phyloP scores from a whole-genome alignment of 305 asterid species.

The Euphrasia arctica region DNA sequence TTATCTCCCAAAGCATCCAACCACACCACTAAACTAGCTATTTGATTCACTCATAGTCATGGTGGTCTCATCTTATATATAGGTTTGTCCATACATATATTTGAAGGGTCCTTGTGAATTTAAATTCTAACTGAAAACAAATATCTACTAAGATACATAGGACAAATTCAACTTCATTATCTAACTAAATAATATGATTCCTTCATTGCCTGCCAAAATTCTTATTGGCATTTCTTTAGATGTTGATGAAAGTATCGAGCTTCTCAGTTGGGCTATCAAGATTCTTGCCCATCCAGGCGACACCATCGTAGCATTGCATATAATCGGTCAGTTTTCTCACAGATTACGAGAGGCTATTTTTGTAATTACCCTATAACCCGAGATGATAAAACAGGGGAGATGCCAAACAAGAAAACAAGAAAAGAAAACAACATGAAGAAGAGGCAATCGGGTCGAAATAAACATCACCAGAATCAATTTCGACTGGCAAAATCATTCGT shows the following conservation, averaged over 20 bases:
- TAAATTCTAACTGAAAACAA: conserved; percentile 24
- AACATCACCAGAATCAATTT: conserved; percentile 43
- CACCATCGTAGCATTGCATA: conserved; percentile 61
- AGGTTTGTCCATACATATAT: conserved; percentile 31
- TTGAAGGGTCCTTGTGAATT: conserved; percentile 19
- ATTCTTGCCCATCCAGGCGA: conserved; percentile 64
- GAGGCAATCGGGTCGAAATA: conserved; percentile 24
- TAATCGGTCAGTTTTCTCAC: conserved; percentile 45
- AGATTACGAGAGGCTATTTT: not conserved
- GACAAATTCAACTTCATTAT: not conserved
- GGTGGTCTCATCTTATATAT: conserved; percentile 1
- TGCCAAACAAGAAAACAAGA: conserved; percentile 31
- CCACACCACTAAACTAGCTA: conserved; percentile 29
- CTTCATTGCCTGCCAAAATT: conserved; percentile 47
- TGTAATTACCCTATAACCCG: no score
- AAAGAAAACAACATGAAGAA: conserved; percentile 13
- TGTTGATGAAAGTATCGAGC: conserved; percentile 50
- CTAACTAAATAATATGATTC: conserved; percentile 19
- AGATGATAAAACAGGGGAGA: conserved; percentile 32
- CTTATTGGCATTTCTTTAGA: conserved; percentile 69
- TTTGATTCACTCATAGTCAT: conserved; percentile 24
- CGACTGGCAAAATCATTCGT: conserved; percentile 76
- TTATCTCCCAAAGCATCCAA: conserved; percentile 74
- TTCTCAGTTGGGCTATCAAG: conserved; percentile 55
- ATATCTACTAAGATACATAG: conserved; percentile 17